A percentile compares a stretch with the other conserved stretches of the same genome.
Conservation (phyloP, 768 basidiomycete genomes). For the Hygrophoropsis aurantiaca region DNA sequence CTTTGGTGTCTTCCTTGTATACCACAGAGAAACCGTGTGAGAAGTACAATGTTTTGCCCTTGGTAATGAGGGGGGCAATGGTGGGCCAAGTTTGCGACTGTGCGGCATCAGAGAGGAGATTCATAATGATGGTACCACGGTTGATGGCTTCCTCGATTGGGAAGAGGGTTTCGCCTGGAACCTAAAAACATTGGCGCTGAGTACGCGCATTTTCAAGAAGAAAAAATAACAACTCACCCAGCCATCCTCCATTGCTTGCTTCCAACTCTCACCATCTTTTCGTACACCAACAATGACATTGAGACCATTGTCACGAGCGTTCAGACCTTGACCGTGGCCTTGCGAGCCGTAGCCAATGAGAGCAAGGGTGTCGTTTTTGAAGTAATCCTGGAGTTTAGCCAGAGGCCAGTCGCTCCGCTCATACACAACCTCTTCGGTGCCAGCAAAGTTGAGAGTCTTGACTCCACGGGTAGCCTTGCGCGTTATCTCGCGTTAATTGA, state of each 20-base stretch:
- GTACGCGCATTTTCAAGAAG: not conserved
- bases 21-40: constrained; percentile 99
- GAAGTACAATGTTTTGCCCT: constrained; percentile 99
- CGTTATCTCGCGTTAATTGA: constrained; percentile 2
- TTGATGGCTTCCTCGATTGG: constrained; percentile 97
- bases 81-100: constrained; percentile 94
- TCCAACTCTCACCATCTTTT: constrained; percentile 96
- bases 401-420: constrained; percentile 98
- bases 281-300: constrained; percentile 99
- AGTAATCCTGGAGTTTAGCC: constrained; percentile 97
- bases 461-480: constrained; percentile 69
- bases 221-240: constrained; percentile 59
- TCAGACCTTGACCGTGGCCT: constrained; percentile 97
- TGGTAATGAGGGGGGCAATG: constrained; percentile 92
- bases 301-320: constrained; percentile 97
- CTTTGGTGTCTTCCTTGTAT: constrained; percentile 95
- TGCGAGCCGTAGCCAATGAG: constrained; percentile 99
- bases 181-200: constrained; percentile 38
- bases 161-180: constrained; percentile 97
- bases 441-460: constrained; percentile 97
- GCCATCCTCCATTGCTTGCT: constrained; percentile 90
- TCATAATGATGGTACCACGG: constrained; percentile 98
- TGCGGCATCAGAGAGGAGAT: constrained; percentile 98
- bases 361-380: constrained; percentile 99
- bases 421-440: constrained; percentile 89